Percentiles rank a stretch among this genome's conserved stretches.
Evolutionary conservation across 2,329 filamentous ascomycete species (phyloP).

Genomic region (Stenocarpella maydis): DNA sequence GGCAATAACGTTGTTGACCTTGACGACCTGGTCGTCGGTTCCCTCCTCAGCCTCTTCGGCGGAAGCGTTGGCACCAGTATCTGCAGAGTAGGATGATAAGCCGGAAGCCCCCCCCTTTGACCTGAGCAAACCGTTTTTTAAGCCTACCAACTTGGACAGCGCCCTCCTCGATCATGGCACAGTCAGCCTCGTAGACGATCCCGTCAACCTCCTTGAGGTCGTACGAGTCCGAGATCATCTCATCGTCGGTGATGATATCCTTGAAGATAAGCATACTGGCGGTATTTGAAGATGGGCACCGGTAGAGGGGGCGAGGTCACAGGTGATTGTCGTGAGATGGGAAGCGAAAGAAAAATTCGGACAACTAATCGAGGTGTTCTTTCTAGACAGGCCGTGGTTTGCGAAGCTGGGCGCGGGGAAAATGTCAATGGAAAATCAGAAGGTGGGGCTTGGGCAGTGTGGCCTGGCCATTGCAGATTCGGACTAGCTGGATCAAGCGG

Average conservation of each 20-base stretch:
- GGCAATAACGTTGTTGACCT: conserved; percentile 92
- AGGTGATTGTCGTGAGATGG: conserved; percentile 25
- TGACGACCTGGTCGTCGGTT: conserved; percentile 72
- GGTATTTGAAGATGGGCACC: conserved; percentile 41
- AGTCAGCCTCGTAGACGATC: conserved; percentile 89
- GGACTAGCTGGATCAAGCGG: conserved; percentile 14
- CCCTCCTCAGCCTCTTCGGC: conserved; percentile 86
- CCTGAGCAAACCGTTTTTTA: not conserved
- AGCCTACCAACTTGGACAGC: conserved; percentile 75
- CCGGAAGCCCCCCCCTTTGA: not conserved
- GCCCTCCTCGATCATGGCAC: conserved; percentile 85
- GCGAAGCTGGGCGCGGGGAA: conserved; percentile 34
- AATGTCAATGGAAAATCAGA: conserved; percentile 33
- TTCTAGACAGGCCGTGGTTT: conserved; percentile 25
- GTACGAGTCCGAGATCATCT: conserved; percentile 97
- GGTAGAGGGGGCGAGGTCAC: conserved; percentile 30
- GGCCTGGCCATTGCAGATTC: conserved; percentile 19
- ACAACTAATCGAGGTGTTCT: conserved; percentile 25
- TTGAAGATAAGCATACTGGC: conserved; percentile 79
- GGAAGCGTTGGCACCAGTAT: conserved; percentile 95
- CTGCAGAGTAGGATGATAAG: conserved; percentile 49
- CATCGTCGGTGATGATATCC: conserved; percentile 88
- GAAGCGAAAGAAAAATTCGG: conserved; percentile 27
- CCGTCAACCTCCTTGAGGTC: conserved; percentile 81
- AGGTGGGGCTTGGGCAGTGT: conserved; percentile 25